Evolutionary conservation across 176 grass and related monocot genomes (phyloP).

Genomic region (Rhipidocladum racemiflorum): DNA sequence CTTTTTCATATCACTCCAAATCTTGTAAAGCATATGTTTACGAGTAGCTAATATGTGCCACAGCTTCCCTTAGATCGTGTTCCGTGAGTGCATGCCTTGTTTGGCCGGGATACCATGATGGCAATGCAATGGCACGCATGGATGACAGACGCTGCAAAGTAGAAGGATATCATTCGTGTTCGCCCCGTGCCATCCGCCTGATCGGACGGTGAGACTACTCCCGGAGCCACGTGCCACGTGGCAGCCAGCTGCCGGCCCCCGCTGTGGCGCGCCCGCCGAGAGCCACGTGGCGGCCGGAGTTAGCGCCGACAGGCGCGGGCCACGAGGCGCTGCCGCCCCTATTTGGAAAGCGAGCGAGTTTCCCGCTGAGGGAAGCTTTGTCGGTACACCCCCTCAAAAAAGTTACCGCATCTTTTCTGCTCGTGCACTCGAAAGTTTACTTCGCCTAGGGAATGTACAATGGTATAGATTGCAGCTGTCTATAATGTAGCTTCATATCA

Average conservation of each 20-base stretch:
- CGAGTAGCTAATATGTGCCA: too few relatives aligned
- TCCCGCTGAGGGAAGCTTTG: background rate
- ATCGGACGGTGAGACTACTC: background rate
- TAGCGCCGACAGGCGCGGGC: conserved; percentile 21
- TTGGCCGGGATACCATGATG: background rate
- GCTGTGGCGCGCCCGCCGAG: too few relatives aligned
- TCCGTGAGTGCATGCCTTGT: background rate
- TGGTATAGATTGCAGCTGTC: too few relatives aligned
- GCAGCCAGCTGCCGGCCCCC: too few relatives aligned
- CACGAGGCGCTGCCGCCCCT: conserved; percentile 12
- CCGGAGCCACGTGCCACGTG: background rate
- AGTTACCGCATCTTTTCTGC: too few relatives aligned
- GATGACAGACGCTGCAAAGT: background rate
- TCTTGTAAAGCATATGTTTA: too few relatives aligned
- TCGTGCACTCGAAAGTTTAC: too few relatives aligned
- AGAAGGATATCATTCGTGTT: background rate
- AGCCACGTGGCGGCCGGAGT: conserved; percentile 32
- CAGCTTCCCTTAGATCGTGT: too few relatives aligned
- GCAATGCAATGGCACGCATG: background rate
- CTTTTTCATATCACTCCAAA: too few relatives aligned
- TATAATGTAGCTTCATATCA: too few relatives aligned
- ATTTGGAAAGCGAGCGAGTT: background rate
- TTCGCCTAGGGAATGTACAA: too few relatives aligned
- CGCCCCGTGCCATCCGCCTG: background rate
- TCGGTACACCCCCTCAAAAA: too few relatives aligned